Evolutionary conservation across 768 basidiomycete genomes (phyloP), one percentile per base, ranked within the genome.

Genomic region (Chalciporus chontae): DNA sequence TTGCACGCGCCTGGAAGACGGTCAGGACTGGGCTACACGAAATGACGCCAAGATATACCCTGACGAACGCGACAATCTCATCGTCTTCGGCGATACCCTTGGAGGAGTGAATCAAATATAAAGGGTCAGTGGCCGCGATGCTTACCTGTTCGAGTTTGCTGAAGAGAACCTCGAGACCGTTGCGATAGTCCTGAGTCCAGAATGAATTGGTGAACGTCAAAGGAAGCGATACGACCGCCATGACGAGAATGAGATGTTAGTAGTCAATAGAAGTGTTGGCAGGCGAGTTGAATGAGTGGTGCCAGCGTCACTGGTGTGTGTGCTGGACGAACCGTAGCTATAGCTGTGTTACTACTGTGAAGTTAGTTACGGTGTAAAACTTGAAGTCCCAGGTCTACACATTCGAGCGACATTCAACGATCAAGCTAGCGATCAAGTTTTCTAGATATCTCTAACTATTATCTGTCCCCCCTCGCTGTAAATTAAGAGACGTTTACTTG

Each of bases 181-280:
- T 80, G 40, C 90, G 77, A 64, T 91, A 94, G 72, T 94, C 91
- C 66, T 90, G 86, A 14, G 92, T 81, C 94, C 94, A 96, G 74
- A 96, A 96, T 26, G 92, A 94, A 68, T 95, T 94, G 48, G 77
- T 82, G 66, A 96, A 96, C 14, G 80, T 79, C 51, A 91, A 75
- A n/a, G 93, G 93, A 62, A 94, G 81, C 39, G 91, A 89, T 54
- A 95, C 72, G 56, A 90, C 87, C 54, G 91, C 87, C 93, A 94
- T 94, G 63, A 47, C 65, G 32, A 48, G 59, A 42, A 47, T 44
- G 27, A 39, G 34, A 18, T 34, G 40, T 31, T 15, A 37, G 51
- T 44, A 17, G 34, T 36, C 34, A 31, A 4, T 31, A 31, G 13
- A 31, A 6, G 31, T 31, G 34, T 36, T n/a, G 9, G 34, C n/a